A percentile compares a stretch with the other conserved stretches of the same genome.
phyloP scores from a whole-genome alignment of 1,284 basidiomycete genomes.

The Naganishia cerealis region DNA sequence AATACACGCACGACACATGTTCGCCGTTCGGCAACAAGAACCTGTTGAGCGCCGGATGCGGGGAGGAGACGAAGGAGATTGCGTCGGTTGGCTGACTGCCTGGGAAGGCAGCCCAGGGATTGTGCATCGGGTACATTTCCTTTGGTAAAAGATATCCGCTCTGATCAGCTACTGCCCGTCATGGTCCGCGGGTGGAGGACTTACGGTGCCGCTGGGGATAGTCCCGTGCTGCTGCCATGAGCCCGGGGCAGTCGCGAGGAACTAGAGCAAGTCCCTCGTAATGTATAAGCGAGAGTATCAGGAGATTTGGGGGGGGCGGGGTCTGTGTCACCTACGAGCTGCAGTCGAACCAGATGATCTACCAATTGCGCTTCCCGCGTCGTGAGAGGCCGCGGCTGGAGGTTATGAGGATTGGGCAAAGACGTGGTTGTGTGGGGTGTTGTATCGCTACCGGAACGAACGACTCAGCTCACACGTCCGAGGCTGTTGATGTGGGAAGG shows the following conservation, averaged over 20 bases:
- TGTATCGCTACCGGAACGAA: no score
- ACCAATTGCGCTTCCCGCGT: slow-evolving; percentile 43
- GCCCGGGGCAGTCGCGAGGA: slow-evolving; percentile 71
- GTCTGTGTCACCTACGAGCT: slow-evolving; percentile 46
- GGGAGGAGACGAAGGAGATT: slow-evolving; percentile 35
- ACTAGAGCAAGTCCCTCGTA: slow-evolving; percentile 49
- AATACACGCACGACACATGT: slow-evolving; percentile 82
- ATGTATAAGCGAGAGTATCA: not conserved
- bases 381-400: slow-evolving; percentile 41
- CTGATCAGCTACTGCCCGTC: slow-evolving; percentile 59
- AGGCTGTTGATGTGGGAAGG: no score
- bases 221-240: slow-evolving; percentile 43
- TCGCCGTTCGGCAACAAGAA: slow-evolving; percentile 81
- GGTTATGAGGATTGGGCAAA: not conserved
- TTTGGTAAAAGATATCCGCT: slow-evolving; percentile 42
- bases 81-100: slow-evolving; percentile 53
- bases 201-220: slow-evolving; percentile 38
- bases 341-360: slow-evolving; percentile 47
- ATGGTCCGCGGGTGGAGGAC: no score
- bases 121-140: slow-evolving; percentile 37
- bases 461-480: no score
- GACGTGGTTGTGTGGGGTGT: not conserved
- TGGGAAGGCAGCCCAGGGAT: slow-evolving; percentile 39
- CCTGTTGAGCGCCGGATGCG: slow-evolving; percentile 70
- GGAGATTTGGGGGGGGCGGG: not conserved